Evolutionary conservation across 495 filamentous ascomycete genomes (phyloP), one percentile per base, ranked within the genome.

Genomic region (Amorphotheca resinae): DNA sequence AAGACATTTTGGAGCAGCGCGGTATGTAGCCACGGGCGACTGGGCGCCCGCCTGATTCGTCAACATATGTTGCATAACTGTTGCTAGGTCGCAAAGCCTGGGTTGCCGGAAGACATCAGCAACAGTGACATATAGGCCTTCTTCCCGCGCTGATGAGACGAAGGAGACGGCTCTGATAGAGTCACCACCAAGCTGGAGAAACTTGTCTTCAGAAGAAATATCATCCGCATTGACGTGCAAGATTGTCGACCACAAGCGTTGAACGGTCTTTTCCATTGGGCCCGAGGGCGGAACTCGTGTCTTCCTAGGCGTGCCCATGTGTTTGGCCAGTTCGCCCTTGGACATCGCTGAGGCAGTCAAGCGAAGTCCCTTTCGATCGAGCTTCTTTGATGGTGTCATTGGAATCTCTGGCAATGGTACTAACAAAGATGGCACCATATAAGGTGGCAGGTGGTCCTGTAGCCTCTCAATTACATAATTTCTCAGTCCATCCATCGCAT

Each of bases 91-190:
- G 22, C 62, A 64, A 5, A 76, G 64, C 1, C 65, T 65, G 8
- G 69, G 64, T 42, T 68, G 56, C 12, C 59, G 51, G 31, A 80
- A 78, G 1, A 72, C 57, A 31, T 65, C 56, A 0, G 70, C 66
- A n/a, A 80, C 76, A 3, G 69, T 75, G 33, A 80, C 51, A 21
- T 65, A 60, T 30, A 79, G 41, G 3, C 71, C 70, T 21, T 71
- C 66, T 4, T 39, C 47, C 15, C 64, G 71, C 16, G 70, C 68
- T 45, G 70, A 67, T 12, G 75, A 70, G 9, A 79, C 78, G 37
- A 83, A 63, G 54, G 73, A 76, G 68, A 84, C 82, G 1, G 77
- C 77, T 8, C 69, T 67, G 36, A 84, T 79, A 1, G 78, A 82
- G 46, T 84, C 79, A 33, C 79, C 79, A 9, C 79, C 79, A 3